A percentile compares a stretch with the other conserved stretches of the same genome.
Conservation (phyloP, 768 basidiomycete genomes). For the Suillus variegatus region DNA sequence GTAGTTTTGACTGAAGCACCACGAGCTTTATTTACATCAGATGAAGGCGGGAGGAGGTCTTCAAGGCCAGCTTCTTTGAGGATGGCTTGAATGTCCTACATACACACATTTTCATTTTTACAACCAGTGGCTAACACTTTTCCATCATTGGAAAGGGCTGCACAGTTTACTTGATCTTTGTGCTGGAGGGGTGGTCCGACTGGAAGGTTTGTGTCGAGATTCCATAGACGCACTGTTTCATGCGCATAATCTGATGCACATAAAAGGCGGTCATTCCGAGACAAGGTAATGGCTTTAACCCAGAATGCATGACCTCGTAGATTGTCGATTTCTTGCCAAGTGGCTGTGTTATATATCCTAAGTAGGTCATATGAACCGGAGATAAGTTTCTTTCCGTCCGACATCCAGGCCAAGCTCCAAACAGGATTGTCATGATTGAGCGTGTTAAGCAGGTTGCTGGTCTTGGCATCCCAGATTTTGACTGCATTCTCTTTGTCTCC, state of each 20-base stretch:
- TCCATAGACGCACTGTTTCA: not conserved
- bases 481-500: too few species aligned
- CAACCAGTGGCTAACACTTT: too few species aligned
- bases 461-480: too few species aligned
- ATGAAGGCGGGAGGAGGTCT: too few species aligned
- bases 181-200: not conserved
- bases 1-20: too few species aligned
- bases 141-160: not conserved
- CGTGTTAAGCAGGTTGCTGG: too few species aligned
- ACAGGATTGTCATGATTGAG: too few species aligned
- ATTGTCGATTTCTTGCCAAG: not conserved
- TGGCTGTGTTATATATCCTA: not conserved
- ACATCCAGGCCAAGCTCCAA: not conserved
- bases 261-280: not conserved
- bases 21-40: too few species aligned
- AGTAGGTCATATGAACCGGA: not conserved
- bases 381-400: not conserved
- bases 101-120: too few species aligned
- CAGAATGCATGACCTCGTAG: too few species aligned
- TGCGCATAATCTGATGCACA: not conserved
- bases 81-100: too few species aligned
- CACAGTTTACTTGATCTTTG: rapidly evolving
- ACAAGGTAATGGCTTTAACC: not conserved
- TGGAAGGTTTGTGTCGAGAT: not conserved
- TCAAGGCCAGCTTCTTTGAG: too few species aligned